Evolutionary conservation across 345 rosid genomes (phyloP), one percentile per base, ranked within the genome.

Genomic region (Moricandia arvensis): DNA sequence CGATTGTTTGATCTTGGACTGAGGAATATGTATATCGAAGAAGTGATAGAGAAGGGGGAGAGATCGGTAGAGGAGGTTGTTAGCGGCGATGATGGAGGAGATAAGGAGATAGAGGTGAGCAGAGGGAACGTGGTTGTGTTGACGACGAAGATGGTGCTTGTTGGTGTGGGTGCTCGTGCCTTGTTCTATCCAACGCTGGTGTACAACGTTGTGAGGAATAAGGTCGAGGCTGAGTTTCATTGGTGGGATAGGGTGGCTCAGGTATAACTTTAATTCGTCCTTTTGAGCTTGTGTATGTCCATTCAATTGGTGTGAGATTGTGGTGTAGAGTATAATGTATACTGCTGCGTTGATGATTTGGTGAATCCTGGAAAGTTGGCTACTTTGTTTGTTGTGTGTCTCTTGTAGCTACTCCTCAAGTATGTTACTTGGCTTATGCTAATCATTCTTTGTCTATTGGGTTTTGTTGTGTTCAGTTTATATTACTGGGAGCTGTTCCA

Each of bases 181-280:
- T 75, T 95, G 85, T 95, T 92, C 82, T 95, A 92, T 74, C 97
- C 98, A 0, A 95, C 99, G 15, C 73, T 95, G 75, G 34, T 90
- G 29, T 95, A 92, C 85, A 95, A 95, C 83, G 91, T 92, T 77
- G 89, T 95, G 60, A 92, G 99, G 85, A 95, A 95, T 81, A 91
- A 81, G 88, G 64, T 89, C 34, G 89, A 92, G 85, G 2, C 93
- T 3, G 98, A 92, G 72, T 95, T 95, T 77, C 90, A 90, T 5
- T 95, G 99, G 99, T 95, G 99, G 99, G 98, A 95, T 80, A 79
- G 93, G 45, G 90, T 92, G 2, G 90, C 83, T 24, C 85, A 92
- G 98, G 99, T 95, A 88, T 74, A 4, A 67, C 7, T 53, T 62
- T 6, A 13, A 1, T n/a, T 26, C 2, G 1, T n/a, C 6, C 10